These are phyloP conservation scores for Leucaena leucocephala DNA, from an alignment of 306 rosid species.

Conservation along the genomic window DNA sequence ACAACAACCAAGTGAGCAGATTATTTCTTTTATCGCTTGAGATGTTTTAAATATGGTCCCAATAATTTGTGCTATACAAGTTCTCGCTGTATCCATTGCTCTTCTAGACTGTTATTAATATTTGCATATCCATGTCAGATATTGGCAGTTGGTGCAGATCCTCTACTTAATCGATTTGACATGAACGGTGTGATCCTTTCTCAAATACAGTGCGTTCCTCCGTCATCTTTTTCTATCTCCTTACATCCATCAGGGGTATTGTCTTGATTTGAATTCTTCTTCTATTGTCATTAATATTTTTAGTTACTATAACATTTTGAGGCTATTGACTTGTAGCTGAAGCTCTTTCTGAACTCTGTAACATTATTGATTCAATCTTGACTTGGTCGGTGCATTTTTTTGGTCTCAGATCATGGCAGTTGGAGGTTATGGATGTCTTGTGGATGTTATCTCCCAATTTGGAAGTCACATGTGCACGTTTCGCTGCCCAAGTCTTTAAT, in stretches of 20 bases:
- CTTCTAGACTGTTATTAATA: neutral
- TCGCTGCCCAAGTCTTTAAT: constrained; percentile 53
- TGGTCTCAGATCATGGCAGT: constrained; percentile 76
- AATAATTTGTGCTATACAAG: neutral
- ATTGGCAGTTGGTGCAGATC: constrained; percentile 86
- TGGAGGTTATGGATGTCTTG: constrained; percentile 89
- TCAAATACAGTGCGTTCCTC: constrained; percentile 88
- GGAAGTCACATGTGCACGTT: constrained; percentile 96
- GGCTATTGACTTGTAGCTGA: constrained; percentile 24
- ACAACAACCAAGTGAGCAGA: constrained; percentile 75
- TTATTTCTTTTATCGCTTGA: constrained; percentile 18
- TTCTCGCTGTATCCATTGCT: neutral
- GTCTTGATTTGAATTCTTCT: constrained; percentile 26
- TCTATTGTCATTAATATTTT: neutral
- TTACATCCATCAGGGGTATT: constrained; percentile 78
- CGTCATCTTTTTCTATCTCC: constrained; percentile 76
- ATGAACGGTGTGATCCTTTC: constrained; percentile 82
- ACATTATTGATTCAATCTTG: constrained; percentile 32
- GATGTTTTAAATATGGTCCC: constrained; percentile 23
- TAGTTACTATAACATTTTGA: neutral
- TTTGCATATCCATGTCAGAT: constrained; percentile 51
- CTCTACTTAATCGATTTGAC: constrained; percentile 71
- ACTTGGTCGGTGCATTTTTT: constrained; percentile 26
- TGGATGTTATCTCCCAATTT: constrained; percentile 86
- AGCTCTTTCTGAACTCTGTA: constrained; percentile 23